Conservation (phyloP, 257 asterid species). For the Salvia hispanica region DNA sequence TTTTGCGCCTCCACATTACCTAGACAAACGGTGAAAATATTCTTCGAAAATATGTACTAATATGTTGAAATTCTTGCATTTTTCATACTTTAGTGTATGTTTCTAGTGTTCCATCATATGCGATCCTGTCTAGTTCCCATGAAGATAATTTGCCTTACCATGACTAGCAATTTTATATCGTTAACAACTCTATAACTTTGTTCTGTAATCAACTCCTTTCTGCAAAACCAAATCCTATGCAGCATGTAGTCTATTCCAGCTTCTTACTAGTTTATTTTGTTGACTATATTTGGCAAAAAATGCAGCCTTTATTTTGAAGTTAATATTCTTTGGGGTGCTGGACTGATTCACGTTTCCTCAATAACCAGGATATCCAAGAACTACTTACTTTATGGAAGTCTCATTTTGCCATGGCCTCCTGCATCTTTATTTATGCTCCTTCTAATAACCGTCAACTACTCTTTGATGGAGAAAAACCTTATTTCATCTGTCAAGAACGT, state of each 20-base stretch:
- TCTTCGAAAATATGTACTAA: neutral
- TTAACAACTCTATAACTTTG: neutral
- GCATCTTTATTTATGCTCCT: constrained; percentile 76
- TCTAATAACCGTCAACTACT: constrained; percentile 77
- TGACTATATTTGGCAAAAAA: neutral
- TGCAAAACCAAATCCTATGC: neutral
- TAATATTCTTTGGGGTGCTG: constrained; percentile 24
- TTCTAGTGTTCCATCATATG: constrained; percentile 9
- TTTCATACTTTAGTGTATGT: neutral
- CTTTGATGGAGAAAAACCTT: constrained; percentile 78
- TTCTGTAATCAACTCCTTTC: constrained; percentile 13
- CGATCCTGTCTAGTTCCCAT: constrained; percentile 8
- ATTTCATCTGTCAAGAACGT: constrained; percentile 54
- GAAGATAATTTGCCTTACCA: neutral
- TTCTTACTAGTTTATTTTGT: constrained; percentile 1
- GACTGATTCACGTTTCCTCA: constrained; percentile 30
- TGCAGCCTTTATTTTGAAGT: constrained; percentile 3
- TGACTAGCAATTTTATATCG: neutral
- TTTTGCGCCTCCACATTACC: neutral
- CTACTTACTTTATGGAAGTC: constrained; percentile 77
- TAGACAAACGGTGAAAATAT: neutral
- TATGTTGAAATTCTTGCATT: neutral
- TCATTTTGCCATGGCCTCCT: constrained; percentile 63
- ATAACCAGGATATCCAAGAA: constrained; percentile 80
- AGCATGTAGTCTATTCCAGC: neutral